These are phyloP conservation scores for Kandelia obovata DNA, from an alignment of 345 rosid species.

Conservation along the genomic window DNA sequence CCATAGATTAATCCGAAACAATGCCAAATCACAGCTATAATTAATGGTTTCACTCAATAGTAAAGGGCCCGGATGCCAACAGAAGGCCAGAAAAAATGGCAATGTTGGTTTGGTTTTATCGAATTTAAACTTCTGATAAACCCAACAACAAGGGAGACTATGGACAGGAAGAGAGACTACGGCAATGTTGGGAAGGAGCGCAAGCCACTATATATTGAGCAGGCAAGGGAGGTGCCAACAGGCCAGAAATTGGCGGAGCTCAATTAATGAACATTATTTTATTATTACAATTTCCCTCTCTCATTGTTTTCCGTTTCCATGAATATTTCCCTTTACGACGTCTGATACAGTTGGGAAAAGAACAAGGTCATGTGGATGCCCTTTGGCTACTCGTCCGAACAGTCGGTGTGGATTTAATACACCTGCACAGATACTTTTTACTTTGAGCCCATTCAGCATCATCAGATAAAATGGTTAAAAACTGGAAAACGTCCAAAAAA, in stretches of 20 bases:
- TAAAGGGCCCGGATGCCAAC: background rate
- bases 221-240: slow-evolving; percentile 46
- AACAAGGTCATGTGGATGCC: slow-evolving; percentile 65
- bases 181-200: slow-evolving; percentile 26
- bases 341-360: slow-evolving; percentile 36
- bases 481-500: too few relatives aligned
- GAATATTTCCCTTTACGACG: slow-evolving; percentile 8
- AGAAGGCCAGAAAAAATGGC: slow-evolving; percentile 14
- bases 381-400: slow-evolving; percentile 38
- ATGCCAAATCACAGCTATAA: background rate
- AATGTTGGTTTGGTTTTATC: slow-evolving; percentile 45
- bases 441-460: background rate
- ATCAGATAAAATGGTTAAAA: too few relatives aligned
- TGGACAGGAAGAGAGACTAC: slow-evolving; percentile 20
- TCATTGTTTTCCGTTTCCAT: background rate
- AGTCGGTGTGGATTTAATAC: slow-evolving; percentile 75
- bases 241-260: slow-evolving; percentile 33
- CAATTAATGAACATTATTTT: slow-evolving; percentile 37
- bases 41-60: background rate
- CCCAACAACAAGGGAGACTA: slow-evolving; percentile 9
- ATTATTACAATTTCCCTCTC: background rate
- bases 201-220: slow-evolving; percentile 47
- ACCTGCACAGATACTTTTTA: background rate
- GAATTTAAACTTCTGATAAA: slow-evolving; percentile 41
- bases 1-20: slow-evolving; percentile 16